phyloP scores from a whole-genome alignment of 2,329 filamentous ascomycete genomes.

The Chaetoscypha palmicola region DNA sequence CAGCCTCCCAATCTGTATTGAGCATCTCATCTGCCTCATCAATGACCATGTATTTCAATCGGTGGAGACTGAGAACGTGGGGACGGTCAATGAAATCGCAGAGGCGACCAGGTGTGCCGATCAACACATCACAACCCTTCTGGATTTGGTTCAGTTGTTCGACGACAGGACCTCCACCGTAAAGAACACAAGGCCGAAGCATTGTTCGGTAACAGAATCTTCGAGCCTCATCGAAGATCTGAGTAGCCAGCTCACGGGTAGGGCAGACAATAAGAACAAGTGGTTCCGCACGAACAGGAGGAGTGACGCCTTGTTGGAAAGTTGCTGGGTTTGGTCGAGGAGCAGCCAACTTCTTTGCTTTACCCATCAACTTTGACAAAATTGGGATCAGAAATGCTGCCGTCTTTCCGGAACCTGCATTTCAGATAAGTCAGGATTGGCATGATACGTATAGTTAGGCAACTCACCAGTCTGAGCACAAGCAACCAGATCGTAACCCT shows the following conservation, averaged over 20 bases:
- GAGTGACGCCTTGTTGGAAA: conserved; percentile 42
- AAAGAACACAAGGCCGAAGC: conserved; percentile 84
- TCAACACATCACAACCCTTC: conserved; percentile 82
- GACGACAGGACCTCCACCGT: conserved; percentile 70
- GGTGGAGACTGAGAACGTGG: conserved; percentile 60
- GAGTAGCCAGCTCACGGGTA: conserved; percentile 82
- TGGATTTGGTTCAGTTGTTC: conserved; percentile 67
- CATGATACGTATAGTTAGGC: not conserved
- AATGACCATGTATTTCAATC: conserved; percentile 75
- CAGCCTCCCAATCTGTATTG: conserved; percentile 66
- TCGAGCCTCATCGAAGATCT: conserved; percentile 91
- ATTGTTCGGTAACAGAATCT: conserved; percentile 92
- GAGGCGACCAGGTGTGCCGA: conserved; percentile 82
- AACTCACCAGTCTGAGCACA: conserved; percentile 86
- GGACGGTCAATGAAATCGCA: conserved; percentile 74
- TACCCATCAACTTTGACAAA: conserved; percentile 88
- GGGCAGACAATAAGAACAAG: conserved; percentile 80
- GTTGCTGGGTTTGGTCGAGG: conserved; percentile 59
- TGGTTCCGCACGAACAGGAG: conserved; percentile 67
- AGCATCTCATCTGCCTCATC: conserved; percentile 97
- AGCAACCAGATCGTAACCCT: conserved; percentile 75
- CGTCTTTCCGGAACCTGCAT: conserved; percentile 86
- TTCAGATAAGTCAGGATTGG: conserved; percentile 9
- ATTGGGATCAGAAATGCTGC: conserved; percentile 87
- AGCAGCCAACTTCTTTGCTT: conserved; percentile 80